A percentile compares a stretch with the other conserved stretches of the same genome.
Conservation (phyloP, 768 basidiomycete species). For the Xerocomellus amylosporus region DNA sequence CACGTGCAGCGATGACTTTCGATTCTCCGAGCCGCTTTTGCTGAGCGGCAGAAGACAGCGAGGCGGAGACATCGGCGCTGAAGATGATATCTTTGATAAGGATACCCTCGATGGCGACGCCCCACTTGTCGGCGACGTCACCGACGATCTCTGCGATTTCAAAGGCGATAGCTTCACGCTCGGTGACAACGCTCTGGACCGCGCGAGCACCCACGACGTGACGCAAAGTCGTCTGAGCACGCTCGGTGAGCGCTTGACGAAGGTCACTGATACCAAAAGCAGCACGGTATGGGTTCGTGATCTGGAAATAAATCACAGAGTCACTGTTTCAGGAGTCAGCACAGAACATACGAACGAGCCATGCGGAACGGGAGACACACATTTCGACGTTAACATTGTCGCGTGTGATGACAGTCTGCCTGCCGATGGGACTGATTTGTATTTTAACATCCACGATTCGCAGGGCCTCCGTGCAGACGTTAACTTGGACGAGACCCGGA, state of each 20-base stretch:
- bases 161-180: conserved; percentile 93
- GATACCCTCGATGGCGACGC: conserved; percentile 94
- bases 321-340: conserved; percentile 48
- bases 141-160: conserved; percentile 97
- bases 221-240: conserved; percentile 92
- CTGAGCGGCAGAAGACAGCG: conserved; percentile 91
- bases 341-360: background rate
- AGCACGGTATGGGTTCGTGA: conserved; percentile 86
- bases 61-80: conserved; percentile 83
- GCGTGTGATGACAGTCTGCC: conserved; percentile 88
- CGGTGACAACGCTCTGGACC: conserved; percentile 94
- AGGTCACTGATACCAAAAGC: conserved; percentile 93
- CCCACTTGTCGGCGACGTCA: conserved; percentile 93
- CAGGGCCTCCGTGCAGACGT: conserved; percentile 90
- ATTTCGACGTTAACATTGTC: conserved; percentile 97
- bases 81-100: conserved; percentile 95
- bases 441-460: conserved; percentile 93
- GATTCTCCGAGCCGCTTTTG: conserved; percentile 96
- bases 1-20: conserved; percentile 94
- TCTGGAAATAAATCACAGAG: conserved; percentile 92
- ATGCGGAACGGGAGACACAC: conserved; percentile 39
- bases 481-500: conserved; percentile 87
- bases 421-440: conserved; percentile 85
- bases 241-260: conserved; percentile 77
- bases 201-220: conserved; percentile 94